Evolutionary conservation across 495 filamentous ascomycete species (phyloP).

Genomic region (Penicillium silybi): DNA sequence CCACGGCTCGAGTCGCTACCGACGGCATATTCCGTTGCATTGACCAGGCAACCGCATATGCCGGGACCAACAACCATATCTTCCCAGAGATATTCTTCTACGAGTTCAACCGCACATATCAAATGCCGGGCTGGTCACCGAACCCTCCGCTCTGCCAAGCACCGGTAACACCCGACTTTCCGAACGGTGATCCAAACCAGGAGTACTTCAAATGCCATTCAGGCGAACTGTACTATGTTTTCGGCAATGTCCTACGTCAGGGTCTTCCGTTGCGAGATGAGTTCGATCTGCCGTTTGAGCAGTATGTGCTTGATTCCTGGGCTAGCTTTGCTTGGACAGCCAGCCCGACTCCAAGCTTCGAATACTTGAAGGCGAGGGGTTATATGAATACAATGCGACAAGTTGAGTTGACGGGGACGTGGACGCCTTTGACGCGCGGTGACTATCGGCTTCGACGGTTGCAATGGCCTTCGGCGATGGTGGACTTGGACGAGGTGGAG

Average conservation of each 20-base stretch:
- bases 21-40: slow-evolving; percentile 28
- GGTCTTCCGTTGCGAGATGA: slow-evolving; percentile 20
- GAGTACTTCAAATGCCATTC: slow-evolving; percentile 31
- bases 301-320: slow-evolving; percentile 27
- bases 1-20: slow-evolving; percentile 18
- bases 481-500: slow-evolving; percentile 11
- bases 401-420: slow-evolving; percentile 9
- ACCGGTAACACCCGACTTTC: slow-evolving; percentile 15
- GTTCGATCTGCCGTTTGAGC: slow-evolving; percentile 21
- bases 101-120: slow-evolving; percentile 28
- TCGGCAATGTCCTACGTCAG: slow-evolving; percentile 17
- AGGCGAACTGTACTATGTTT: slow-evolving; percentile 24
- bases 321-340: slow-evolving; percentile 19
- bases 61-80: slow-evolving; percentile 12
- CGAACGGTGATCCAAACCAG: slow-evolving; percentile 19
- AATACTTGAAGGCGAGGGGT: slow-evolving; percentile 14
- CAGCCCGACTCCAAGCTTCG: slow-evolving; percentile 16
- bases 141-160: slow-evolving; percentile 23
- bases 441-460: slow-evolving; percentile 9
- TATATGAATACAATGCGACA: slow-evolving; percentile 16
- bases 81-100: slow-evolving; percentile 25
- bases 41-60: slow-evolving; percentile 24
- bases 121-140: slow-evolving; percentile 23
- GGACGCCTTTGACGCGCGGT: slow-evolving; percentile 6
- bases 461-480: slow-evolving; percentile 16